Base-by-base conservation (phyloP, 352 stramenopile species). In the Bremia lactucae region DNA sequence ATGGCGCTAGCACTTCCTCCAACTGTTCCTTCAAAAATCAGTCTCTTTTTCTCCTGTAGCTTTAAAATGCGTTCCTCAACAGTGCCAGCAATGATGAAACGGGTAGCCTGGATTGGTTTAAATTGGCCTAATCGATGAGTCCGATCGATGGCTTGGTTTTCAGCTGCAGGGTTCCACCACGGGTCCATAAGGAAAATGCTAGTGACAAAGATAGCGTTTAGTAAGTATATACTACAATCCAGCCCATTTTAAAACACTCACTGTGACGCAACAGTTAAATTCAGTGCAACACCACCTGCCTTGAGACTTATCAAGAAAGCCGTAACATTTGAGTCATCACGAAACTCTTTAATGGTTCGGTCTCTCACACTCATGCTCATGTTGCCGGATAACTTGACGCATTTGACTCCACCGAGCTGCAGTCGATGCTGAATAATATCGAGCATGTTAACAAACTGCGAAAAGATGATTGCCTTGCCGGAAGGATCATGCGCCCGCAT, bases 1-100 rank as follows among this genome's bases (percentile, higher is more conserved):
- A 97, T 81, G 7, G 83, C 79, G 11, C 68, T 81, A 18, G 82
- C 73, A 51, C 90, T 96, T 15, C 76, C 92, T 13, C 96, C 96
- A 9, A 99, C 94, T 0, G 96, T 99, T 23, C 95, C 96, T 76
- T 99, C 95, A 57, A 99, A 99, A 20, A 99, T 97, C 31, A 99
- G 66, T 26, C 82, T 65, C 55, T 94, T 94, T 59, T 94, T 94
- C 47, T 94, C 74, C 45, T 96, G 85, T 7, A 99, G 74, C 55
- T 98, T 95, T 4, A 99, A 59, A 41, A 99, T 98, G 19, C 95
- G 83, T 59, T 99, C 95, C 65, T 99, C 96, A 40, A 97, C 89
- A 3, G 92, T 98, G 42, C 96, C 94, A 36, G 97, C 88, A 35
- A 97, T 96, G 58, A 99, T 97, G 54, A 99, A 98, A 19, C 95